These are phyloP conservation scores for Colletotrichum sojae DNA, from an alignment of 2,329 filamentous ascomycete genomes.

Conservation along the genomic window DNA sequence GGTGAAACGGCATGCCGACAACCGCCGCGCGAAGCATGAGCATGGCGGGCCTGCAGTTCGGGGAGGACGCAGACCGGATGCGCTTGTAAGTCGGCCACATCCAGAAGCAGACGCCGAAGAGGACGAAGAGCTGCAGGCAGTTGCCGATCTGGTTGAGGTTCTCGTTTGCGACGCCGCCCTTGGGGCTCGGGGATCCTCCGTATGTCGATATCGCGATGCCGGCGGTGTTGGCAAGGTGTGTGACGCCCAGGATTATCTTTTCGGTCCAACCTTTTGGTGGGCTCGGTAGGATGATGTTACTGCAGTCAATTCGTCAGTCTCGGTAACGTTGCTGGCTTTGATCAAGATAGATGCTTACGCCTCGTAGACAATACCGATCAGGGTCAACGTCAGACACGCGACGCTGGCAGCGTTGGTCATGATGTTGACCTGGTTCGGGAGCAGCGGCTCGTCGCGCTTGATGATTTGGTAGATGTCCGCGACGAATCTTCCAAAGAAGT, in stretches of 20 bases:
- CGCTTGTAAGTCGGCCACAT: conserved; percentile 43
- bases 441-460: conserved; percentile 42
- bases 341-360: conserved; percentile 41
- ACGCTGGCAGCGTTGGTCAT: conserved; percentile 48
- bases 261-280: conserved; percentile 39
- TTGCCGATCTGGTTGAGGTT: conserved; percentile 42
- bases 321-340: not conserved
- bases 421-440: conserved; percentile 44
- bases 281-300: conserved; percentile 42
- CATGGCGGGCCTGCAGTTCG: conserved; percentile 40
- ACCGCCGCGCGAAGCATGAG: conserved; percentile 40
- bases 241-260: conserved; percentile 45
- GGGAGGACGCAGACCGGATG: conserved; percentile 24
- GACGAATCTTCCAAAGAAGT: conserved; percentile 44
- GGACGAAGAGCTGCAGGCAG: conserved; percentile 44
- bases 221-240: conserved; percentile 43
- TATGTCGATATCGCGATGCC: conserved; percentile 43
- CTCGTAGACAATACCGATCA: conserved; percentile 48
- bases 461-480: conserved; percentile 46
- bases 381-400: conserved; percentile 45
- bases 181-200: conserved; percentile 39
- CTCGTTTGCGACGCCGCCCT: conserved; percentile 39
- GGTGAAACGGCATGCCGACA: conserved; percentile 43
- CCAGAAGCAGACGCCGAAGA: conserved; percentile 43
- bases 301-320: conserved; percentile 2